Conservation (phyloP, 2,329 filamentous ascomycete species). For the Madurella fahalii region DNA sequence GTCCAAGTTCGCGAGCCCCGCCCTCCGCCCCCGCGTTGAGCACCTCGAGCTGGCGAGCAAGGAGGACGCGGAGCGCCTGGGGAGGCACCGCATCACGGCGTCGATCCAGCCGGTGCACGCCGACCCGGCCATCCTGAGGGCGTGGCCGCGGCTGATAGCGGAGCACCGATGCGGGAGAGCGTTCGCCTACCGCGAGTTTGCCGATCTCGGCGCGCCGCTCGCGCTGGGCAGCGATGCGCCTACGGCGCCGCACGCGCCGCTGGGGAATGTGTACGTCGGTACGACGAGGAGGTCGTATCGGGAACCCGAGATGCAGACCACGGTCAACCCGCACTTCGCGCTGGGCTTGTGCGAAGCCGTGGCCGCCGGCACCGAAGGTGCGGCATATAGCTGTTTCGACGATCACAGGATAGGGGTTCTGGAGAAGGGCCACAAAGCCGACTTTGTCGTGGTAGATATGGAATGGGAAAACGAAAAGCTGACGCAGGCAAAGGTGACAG, state of each 20-base stretch:
- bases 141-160: slow-evolving; percentile 57
- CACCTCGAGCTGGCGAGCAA: slow-evolving; percentile 57
- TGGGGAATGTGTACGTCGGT: slow-evolving; percentile 56
- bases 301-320: slow-evolving; percentile 39
- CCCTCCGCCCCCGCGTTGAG: slow-evolving; percentile 58
- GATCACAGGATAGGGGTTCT: slow-evolving; percentile 52
- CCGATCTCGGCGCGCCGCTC: slow-evolving; percentile 48
- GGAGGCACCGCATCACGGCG: slow-evolving; percentile 55
- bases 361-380: slow-evolving; percentile 50
- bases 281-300: slow-evolving; percentile 54
- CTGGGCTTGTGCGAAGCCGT: slow-evolving; percentile 52
- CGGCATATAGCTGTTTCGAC: slow-evolving; percentile 56
- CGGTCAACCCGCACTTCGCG: slow-evolving; percentile 50
- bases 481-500: slow-evolving; percentile 41
- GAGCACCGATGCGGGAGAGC: slow-evolving; percentile 50
- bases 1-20: slow-evolving; percentile 38
- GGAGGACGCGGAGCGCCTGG: slow-evolving; percentile 53
- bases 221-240: slow-evolving; percentile 58
- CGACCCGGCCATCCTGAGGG: slow-evolving; percentile 57
- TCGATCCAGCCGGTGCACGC: slow-evolving; percentile 56
- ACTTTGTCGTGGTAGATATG: slow-evolving; percentile 54
- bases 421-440: slow-evolving; percentile 49
- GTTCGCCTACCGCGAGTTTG: slow-evolving; percentile 61
- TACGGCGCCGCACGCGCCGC: slow-evolving; percentile 52
- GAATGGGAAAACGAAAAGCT: slow-evolving; percentile 45